These are phyloP conservation scores for Geosmithia flava DNA, from an alignment of 2,329 filamentous ascomycete genomes.

Conservation along the genomic window DNA sequence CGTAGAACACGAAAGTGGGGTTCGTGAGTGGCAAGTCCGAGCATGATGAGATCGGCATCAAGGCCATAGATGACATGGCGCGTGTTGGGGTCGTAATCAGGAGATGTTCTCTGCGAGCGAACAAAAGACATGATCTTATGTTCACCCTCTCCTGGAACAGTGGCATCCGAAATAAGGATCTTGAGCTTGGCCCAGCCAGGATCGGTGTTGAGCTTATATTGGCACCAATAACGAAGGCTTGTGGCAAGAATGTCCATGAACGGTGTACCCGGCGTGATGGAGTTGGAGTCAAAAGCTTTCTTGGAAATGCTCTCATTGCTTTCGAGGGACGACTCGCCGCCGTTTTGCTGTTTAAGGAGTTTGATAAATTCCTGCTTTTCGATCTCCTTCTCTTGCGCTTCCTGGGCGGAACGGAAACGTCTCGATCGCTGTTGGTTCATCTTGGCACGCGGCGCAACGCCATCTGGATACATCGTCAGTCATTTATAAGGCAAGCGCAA, in stretches of 20 bases:
- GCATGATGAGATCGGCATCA: slow-evolving; percentile 97
- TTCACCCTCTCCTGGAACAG: slow-evolving; percentile 93
- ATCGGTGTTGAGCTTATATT: slow-evolving; percentile 96
- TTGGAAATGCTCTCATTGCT: slow-evolving; percentile 53
- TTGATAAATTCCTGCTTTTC: slow-evolving; percentile 84
- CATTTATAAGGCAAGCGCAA: not conserved
- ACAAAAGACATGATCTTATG: slow-evolving; percentile 99
- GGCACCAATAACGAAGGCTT: slow-evolving; percentile 89
- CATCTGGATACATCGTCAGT: slow-evolving; percentile 46
- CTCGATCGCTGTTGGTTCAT: slow-evolving; percentile 99
- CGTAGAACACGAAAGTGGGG: slow-evolving; percentile 92
- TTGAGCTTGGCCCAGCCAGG: slow-evolving; percentile 93
- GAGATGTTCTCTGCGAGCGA: slow-evolving; percentile 79
- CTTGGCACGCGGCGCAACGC: slow-evolving; percentile 92
- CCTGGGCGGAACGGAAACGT: slow-evolving; percentile 87
- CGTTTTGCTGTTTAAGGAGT: slow-evolving; percentile 67
- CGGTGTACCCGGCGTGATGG: slow-evolving; percentile 89
- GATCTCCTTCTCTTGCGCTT: slow-evolving; percentile 86
- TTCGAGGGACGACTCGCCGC: slow-evolving; percentile 49
- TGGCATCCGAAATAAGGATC: slow-evolving; percentile 96
- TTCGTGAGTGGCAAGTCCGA: slow-evolving; percentile 92
- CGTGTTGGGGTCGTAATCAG: slow-evolving; percentile 91
- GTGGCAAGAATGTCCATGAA: slow-evolving; percentile 95
- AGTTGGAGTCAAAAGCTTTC: slow-evolving; percentile 83
- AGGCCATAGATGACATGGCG: slow-evolving; percentile 96